Base-by-base conservation (phyloP, 1,284 basidiomycete genomes). In the Sphagnurus paluster region DNA sequence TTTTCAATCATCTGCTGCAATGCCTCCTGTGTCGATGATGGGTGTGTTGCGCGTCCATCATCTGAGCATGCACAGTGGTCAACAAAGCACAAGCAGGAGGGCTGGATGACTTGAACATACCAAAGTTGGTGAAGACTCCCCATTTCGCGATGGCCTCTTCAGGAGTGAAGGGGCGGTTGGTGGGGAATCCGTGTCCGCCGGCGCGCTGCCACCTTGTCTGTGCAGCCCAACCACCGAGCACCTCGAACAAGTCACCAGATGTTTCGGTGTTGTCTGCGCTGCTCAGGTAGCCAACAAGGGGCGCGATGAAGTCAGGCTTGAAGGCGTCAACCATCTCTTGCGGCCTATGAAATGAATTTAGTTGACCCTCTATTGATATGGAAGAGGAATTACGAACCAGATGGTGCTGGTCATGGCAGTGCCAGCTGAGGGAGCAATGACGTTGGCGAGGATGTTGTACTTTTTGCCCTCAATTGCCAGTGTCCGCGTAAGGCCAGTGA, bases 261-360 rank as follows among this genome's bases (percentile, higher is more conserved):
- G 84, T 85, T 46, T 87, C 79, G 23, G 78, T 78, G 60, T 93
- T 93, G 44, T 82, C 85, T 77, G 87, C 81, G 62, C 91, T 94
- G 8, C 83, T 87, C 21, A 99, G 79, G 68, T 89, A 99, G 4
- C 92, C 95, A 20, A 98, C 93, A 40, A 98, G 66, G 14, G 97
- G 87, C 2, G 96, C 93, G 47, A 99, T 84, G 58, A 77, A 97
- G 60, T 98, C 94, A 38, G 96, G 93, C 84, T 94, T 95, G 79
- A 96, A 93, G 10, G 90, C 90, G 53, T 97, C 87, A 28, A 98
- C 85, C 87, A 94, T 91, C 65, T 97, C 93, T 66, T 91, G 83
- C 14, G 89, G 82, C 87, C 87, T 91, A 33, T 21, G 16, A n/a
- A 33, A 25, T 7, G 17, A n/a, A 35, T 33, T n/a, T 32, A 48